Base-by-base conservation (phyloP, 148 eudicot species). In the Limonium bicolor region DNA sequence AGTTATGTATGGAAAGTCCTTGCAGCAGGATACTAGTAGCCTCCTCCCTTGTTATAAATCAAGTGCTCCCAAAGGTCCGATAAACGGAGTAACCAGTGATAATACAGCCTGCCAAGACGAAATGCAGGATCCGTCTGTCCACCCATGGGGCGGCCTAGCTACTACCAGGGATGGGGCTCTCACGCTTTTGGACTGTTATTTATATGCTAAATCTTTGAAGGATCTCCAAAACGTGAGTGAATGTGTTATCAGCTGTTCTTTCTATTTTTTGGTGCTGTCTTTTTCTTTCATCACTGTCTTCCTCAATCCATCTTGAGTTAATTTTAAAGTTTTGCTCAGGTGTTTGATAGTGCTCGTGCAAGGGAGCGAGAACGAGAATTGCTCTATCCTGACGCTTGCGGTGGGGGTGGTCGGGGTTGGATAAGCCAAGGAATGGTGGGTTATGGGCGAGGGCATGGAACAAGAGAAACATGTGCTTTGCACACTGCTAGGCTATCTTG, bases 301-400 rank as follows among this genome's bases (percentile, higher is more conserved):
- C 27, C 19, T 43, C 5, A 13, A 14, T 43, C 13, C 26, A 14
- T 13, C 30, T 24, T 2, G 30, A 43, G 16, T 20, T 43, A 20
- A 30, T 28, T 30, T 41, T 46, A 58, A 43, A 17, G n/a, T 33
- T 48, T 50, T 41, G 35, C 38, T 61, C 70, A 90, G 97, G 97
- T 90, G 26, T 90, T 90, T 67, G 95, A 90, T 57, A 71, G 92
- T 61, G 95, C 93, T 19, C 79, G 81, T 42, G 85, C 87, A 28
- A 72, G 97, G 75, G 97, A 90, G 63, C 66, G 93, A 55, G 97
- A 90, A 61, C 73, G 97, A 40, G 95, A 84, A 50, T 69, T 80
- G 66, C 76, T 80, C 24, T 90, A 84, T 68, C 97, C 97, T 50
- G 97, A 90, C 69, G 97, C 97, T 37, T 90, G 97, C 71, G 97